Evolutionary conservation across 106 monocot species (phyloP), one percentile per base, ranked within the genome.

Genomic region (Xerophyta viscosa): DNA sequence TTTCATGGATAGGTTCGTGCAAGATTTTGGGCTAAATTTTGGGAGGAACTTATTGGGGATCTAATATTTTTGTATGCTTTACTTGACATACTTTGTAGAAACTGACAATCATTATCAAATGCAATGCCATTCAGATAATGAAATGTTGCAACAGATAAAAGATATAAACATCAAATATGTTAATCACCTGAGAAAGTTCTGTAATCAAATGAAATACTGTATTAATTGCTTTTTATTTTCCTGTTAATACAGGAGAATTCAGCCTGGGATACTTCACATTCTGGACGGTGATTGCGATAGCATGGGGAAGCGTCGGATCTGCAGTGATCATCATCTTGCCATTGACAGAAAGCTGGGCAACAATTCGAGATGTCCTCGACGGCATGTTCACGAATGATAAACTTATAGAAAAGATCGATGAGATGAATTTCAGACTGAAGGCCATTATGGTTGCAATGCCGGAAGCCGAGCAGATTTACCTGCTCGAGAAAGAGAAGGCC

Each of bases 211-310:
- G n/a, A n/a, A n/a, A n/a, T n/a, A n/a, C n/a, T n/a, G n/a, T n/a
- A n/a, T n/a, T n/a, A n/a, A 36, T 5, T 36, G 33, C 33, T 36
- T 8, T 44, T n/a, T 26, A 30, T 12, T 48, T 37, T 23, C 60
- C 55, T 31, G 1, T 69, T 42, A 1, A 19, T 66, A 50, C 79
- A 92, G 92, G 71, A 27, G 50, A 73, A 14, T 96, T 82, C 78
- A 89, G 70, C 29, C 20, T 73, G 13, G 71, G 76, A n/a, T 96
- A 85, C 75, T 96, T 96, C 81, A 89, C 94, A 48, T 89, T 96
- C 15, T 96, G 96, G 89, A 81, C 85, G 11, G 61, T 61, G 21
- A 74, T 96, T 23, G 70, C 89, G 4, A 65, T 96, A 44, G 65
- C 61, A 10, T 96, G 96, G 96, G 96, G 96, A 6, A 82, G 85